Base-by-base conservation (phyloP, 371 early-diverging fungal genomes). In the Apophysomyces trapeziformis region DNA sequence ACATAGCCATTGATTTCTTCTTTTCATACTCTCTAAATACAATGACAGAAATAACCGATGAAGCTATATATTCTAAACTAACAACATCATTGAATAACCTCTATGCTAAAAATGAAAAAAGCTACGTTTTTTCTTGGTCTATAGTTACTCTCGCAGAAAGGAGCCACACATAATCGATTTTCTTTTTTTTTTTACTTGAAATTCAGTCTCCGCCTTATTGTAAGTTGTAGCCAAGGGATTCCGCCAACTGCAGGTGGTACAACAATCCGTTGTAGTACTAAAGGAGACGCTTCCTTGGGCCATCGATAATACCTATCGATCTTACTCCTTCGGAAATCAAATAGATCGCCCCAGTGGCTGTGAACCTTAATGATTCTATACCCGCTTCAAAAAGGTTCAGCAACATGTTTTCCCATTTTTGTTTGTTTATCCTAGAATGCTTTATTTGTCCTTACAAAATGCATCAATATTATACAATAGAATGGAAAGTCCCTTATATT, bases 281-380 rank as follows among this genome's bases (percentile, higher is more conserved):
- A 50, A 50, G 21, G 21, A 21, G 54, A 26, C 21, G 21, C 54
- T 50, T 32, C 57, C 21, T n/a, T n/a, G 47, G 21, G 26, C 26
- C 54, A 38, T 57, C 21, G 38, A 41, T 56, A 32, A 1, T 18
- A 4, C 56, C 1, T 44, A n/a, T 56, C 36, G 11, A 38, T 58
- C 32, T 26, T 26, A 9, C 16, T 50, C 35, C 54, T 50, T 50
- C 54, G 54, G 54, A 50, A 50, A 50, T 50, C 54, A 50, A 50
- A 50, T 21, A 50, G 54, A 50, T 50, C 54, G 54, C 1, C 54
- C 54, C 32, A 21, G 54, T 50, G 54, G 54, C 21, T 21, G 21
- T 21, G 54, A 50, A 50, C 54, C 11, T 50, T 50, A 50, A 50
- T 50, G 21, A 6, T 50, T 50, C 21, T 50, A 21, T 8, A 18